Evolutionary conservation across 768 basidiomycete genomes (phyloP).

Genomic region (Russula virescens): DNA sequence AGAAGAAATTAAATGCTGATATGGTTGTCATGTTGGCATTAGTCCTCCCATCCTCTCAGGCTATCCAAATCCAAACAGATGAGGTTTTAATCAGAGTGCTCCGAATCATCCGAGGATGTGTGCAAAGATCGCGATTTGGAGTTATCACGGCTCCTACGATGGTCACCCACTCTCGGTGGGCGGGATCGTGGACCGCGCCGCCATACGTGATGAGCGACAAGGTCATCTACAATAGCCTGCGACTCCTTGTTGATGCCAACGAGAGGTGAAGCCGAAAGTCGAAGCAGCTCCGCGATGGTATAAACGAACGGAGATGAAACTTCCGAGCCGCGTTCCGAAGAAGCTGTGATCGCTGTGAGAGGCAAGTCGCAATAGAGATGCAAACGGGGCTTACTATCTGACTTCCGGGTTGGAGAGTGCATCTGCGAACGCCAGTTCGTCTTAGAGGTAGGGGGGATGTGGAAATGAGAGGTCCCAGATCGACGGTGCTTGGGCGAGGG

Average conservation of each 20-base stretch:
- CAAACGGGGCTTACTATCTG: background rate
- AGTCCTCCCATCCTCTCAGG: no score
- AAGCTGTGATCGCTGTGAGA: background rate
- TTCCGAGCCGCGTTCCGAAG: background rate
- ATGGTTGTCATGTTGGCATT: no score
- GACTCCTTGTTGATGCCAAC: conserved; percentile 18
- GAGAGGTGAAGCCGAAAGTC: conserved; percentile 21
- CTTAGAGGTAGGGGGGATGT: background rate
- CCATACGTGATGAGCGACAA: conserved; percentile 23
- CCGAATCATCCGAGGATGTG: conserved; percentile 8
- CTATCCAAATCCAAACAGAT: background rate
- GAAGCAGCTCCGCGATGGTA: conserved; percentile 13
- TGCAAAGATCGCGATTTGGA: background rate
- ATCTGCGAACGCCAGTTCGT: conserved; percentile 2
- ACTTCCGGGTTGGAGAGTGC: background rate
- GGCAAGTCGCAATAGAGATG: background rate
- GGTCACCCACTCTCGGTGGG: background rate
- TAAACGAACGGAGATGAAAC: conserved; percentile 3
- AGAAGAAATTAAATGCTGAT: no score
- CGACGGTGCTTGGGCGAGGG: background rate
- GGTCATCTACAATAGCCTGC: conserved; percentile 17
- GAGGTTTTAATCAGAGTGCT: background rate
- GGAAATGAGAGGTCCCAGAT: background rate
- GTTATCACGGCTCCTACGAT: background rate
- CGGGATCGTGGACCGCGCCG: conserved; percentile 18